Evolutionary conservation across 1,139 yeast species (phyloP), one percentile per base, ranked within the genome.

Genomic region (Pneumocystis sp.): DNA sequence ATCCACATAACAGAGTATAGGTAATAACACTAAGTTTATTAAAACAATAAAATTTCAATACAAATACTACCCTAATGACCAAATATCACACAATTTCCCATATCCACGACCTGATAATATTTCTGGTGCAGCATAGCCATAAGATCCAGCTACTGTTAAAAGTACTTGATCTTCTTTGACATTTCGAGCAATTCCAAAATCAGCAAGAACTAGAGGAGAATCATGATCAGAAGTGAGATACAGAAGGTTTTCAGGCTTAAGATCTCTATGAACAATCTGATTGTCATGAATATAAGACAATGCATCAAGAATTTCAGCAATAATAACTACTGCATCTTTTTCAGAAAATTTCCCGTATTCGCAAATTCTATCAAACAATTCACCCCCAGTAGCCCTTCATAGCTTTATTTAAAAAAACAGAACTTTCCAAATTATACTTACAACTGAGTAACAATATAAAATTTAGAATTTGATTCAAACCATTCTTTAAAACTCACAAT

Each of bases 101-200:
- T 90, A 96, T 7, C 96, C 96, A 59, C 79, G 76, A 5, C 88
- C 85, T 63, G 82, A 75, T 50, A 90, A 79, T 3, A 90, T 93
- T 74, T 90, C 97, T 0, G 97, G 97, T 0, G 97, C 96, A 4
- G 96, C 96, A 73, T 90, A 90, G 1, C 96, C 96, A 75, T 89
- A 84, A 0, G 95, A 86, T 0, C 97, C 97, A 0, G 96, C 96
- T 63, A 88, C 85, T 37, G 87, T 80, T 37, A 84, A 86, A 67
- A 91, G 79, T 69, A 85, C 81, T 69, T 89, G 91, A 70, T 84
- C 81, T 1, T 82, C 78, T n/a, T 63, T 62, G 7, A 75, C 75
- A 70, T 90, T 76, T 74, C 87, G 88, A 57, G 97, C 96, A 71
- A 90, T 89, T 61, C 97, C 97, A 76, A 90, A 90, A 76, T 90